Evolutionary conservation across 2,329 filamentous ascomycete genomes (phyloP).

Genomic region (Endocalyx cinctus): DNA sequence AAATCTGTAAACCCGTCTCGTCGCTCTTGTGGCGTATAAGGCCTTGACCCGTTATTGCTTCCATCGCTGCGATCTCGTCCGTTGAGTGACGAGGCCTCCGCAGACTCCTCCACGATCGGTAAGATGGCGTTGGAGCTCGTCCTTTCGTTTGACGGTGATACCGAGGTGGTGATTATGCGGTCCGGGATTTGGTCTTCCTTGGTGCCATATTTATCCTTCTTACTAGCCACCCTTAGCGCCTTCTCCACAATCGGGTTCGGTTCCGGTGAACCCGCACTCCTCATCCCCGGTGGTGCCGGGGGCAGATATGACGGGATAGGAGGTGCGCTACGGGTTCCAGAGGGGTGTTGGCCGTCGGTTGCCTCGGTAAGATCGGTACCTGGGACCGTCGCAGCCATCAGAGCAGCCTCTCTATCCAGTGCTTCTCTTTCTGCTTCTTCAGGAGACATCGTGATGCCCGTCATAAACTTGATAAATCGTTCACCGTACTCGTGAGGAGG

Average conservation of each 20-base stretch:
- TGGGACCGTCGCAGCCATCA: slow-evolving; percentile 30
- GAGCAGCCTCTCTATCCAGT: slow-evolving; percentile 51
- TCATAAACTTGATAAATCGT: slow-evolving; percentile 89
- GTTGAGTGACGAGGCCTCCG: slow-evolving; percentile 66
- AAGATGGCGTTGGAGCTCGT: slow-evolving; percentile 41
- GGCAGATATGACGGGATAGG: slow-evolving; percentile 26
- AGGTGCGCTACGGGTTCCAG: slow-evolving; percentile 13
- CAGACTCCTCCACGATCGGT: slow-evolving; percentile 87
- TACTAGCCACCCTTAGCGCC: slow-evolving; percentile 22
- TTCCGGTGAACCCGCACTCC: slow-evolving; percentile 24
- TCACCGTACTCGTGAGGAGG: slow-evolving; percentile 89
- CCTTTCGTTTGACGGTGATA: slow-evolving; percentile 18
- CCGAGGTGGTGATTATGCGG: slow-evolving; percentile 24
- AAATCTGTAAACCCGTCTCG: slow-evolving; percentile 30
- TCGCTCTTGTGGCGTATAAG: slow-evolving; percentile 30
- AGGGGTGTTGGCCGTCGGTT: slow-evolving; percentile 7
- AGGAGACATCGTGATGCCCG: slow-evolving; percentile 80
- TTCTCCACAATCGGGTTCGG: slow-evolving; percentile 26
- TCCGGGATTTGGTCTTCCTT: slow-evolving; percentile 27
- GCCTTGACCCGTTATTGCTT: slow-evolving; percentile 24
- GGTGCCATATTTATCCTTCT: slow-evolving; percentile 24
- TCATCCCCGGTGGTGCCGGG: slow-evolving; percentile 27
- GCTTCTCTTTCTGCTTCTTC: slow-evolving; percentile 75
- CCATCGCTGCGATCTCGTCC: slow-evolving; percentile 52
- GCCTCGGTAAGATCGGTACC: too few relatives aligned